phyloP scores from a whole-genome alignment of 495 filamentous ascomycete genomes.

The Corynascus novoguineensis region DNA sequence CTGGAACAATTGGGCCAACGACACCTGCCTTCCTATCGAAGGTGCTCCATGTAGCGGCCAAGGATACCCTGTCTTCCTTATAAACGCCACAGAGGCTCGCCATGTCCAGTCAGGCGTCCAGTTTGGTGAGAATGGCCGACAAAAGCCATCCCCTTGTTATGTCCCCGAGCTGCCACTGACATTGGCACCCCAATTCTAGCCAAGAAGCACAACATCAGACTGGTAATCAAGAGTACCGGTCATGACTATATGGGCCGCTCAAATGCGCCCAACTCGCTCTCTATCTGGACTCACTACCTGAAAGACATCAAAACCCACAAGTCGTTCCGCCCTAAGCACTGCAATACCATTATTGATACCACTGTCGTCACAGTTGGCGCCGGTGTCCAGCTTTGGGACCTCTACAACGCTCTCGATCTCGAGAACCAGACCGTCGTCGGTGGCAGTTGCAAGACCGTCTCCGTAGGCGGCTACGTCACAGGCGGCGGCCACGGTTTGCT shows the following conservation, averaged over 20 bases:
- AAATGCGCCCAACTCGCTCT: constrained; percentile 44
- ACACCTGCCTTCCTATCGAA: constrained; percentile 40
- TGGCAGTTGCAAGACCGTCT: constrained; percentile 28
- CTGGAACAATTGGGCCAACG: constrained; percentile 42
- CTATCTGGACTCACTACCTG: constrained; percentile 49
- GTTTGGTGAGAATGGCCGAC: constrained; percentile 30
- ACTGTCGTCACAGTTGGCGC: constrained; percentile 37
- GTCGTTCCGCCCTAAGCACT: constrained; percentile 36
- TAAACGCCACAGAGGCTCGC: constrained; percentile 40
- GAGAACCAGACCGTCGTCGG: constrained; percentile 35
- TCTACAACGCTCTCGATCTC: constrained; percentile 29
- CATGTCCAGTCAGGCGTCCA: constrained; percentile 41
- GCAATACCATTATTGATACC: constrained; percentile 29
- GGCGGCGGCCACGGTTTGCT: constrained; percentile 58
- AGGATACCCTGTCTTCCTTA: constrained; percentile 46
- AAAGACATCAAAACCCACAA: constrained; percentile 33
- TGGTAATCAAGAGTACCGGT: constrained; percentile 60
- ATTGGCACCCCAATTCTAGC: constrained; percentile 21
- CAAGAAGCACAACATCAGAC: constrained; percentile 49
- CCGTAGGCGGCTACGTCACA: constrained; percentile 50
- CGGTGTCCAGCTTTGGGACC: constrained; percentile 35
- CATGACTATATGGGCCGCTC: constrained; percentile 56
- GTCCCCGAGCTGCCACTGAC: background rate
- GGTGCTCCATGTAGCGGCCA: constrained; percentile 32
- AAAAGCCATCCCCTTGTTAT: background rate